Evolutionary conservation across 2,329 filamentous ascomycete genomes (phyloP).

Genomic region (Furcasterigmium furcatum): DNA sequence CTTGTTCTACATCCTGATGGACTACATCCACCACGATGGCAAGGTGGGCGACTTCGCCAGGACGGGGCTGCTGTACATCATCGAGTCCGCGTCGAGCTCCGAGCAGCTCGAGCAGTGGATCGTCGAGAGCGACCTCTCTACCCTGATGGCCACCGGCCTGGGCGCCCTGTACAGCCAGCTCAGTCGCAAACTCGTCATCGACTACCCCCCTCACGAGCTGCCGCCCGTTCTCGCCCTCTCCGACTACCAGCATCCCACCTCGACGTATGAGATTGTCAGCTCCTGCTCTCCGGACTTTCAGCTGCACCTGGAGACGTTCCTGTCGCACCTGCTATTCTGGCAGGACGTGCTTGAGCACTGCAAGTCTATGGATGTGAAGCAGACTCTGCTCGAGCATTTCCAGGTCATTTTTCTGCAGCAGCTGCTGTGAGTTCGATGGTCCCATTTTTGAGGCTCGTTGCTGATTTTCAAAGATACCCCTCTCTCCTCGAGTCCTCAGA

Average conservation of each 20-base stretch:
- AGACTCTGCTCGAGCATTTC: constrained; percentile 92
- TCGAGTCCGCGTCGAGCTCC: constrained; percentile 85
- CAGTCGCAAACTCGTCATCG: constrained; percentile 76
- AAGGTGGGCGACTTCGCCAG: constrained; percentile 93
- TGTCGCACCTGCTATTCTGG: constrained; percentile 96
- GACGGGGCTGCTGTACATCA: constrained; percentile 91
- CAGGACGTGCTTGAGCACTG: constrained; percentile 97
- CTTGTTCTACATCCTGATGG: constrained; percentile 90
- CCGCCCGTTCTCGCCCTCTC: constrained; percentile 85
- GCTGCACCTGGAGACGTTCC: constrained; percentile 85
- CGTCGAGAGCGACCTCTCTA: constrained; percentile 93
- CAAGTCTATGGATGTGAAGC: constrained; percentile 85
- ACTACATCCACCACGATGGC: constrained; percentile 95
- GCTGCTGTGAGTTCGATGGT: constrained; percentile 62
- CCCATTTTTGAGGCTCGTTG: constrained; percentile 6
- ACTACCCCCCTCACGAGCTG: constrained; percentile 69
- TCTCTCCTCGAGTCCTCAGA: constrained; percentile 96
- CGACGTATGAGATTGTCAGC: constrained; percentile 68
- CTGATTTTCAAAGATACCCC: constrained; percentile 64
- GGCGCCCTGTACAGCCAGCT: constrained; percentile 70
- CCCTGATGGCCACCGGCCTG: constrained; percentile 92
- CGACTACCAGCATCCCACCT: constrained; percentile 75
- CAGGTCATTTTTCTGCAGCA: constrained; percentile 96
- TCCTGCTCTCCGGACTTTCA: constrained; percentile 74
- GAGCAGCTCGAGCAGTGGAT: constrained; percentile 89